Evolutionary conservation across 306 rosid genomes (phyloP), one percentile per base, ranked within the genome.

Genomic region (Quercus gilva): DNA sequence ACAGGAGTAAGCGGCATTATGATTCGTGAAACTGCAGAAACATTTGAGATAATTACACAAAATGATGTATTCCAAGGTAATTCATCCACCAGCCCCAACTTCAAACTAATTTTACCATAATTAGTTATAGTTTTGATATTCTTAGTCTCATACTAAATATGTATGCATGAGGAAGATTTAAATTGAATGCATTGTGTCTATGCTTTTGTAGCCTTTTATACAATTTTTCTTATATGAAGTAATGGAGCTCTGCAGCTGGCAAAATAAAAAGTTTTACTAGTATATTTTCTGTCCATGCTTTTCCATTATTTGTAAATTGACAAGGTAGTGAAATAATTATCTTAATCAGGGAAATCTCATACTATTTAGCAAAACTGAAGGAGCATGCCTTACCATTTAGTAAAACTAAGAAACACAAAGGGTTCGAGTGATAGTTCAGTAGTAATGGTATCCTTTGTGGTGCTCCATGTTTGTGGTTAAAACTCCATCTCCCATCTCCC

Each of bases 1-100:
- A 82, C 86, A 59, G 91, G 96, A 78, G 86, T 79, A 69, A 67
- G 86, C 31, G 98, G 99, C 45, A 87, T 93, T 76, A 84, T 95
- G 92, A 91, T 93, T 76, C 87, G 92, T 76, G 98, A 95, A 87
- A 95, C 96, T 49, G 87, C 93, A 14, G 97, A 95, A 88, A 82
- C 91, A 3, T 93, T 93, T 79, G 98, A 96, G 75, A 84, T 95
- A 52, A 73, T 95, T 59, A 90, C 96, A 5, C 85, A 87, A 82
- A 87, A 90, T 75, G 74, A 89, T 74, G 86, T 83, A 60, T 85
- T 89, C 60, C 83, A 72, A 82, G 99, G 99, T 95, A 87, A 73
- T 70, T 76, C 51, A 71, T 70, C 41, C 74, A 17, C 79, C 56
- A 13, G 35, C 28, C 76, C 59, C 55, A 73, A 70, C 55, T 53